Evolutionary conservation across 202 grass and related monocot genomes (phyloP).

Genomic region (Zoysia matrella): DNA sequence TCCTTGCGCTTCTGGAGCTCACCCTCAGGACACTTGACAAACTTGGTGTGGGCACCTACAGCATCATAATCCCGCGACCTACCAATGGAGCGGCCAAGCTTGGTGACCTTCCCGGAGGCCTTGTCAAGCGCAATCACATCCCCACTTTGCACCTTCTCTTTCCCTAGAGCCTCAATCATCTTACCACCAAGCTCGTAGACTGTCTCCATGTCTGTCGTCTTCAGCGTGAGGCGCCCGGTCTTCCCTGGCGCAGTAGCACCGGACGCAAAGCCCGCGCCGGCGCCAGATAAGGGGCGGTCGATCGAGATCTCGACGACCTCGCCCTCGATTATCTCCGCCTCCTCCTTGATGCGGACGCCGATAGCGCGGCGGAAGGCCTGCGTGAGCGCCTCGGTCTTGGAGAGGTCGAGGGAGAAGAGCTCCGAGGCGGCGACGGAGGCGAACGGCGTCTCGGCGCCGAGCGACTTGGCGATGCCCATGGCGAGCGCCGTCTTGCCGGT

Average conservation of each 20-base stretch:
- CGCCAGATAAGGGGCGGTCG: conserved; percentile 63
- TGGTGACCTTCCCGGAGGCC: conserved; percentile 74
- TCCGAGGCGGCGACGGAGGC: not conserved
- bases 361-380: conserved; percentile 87
- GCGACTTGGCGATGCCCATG: conserved; percentile 97
- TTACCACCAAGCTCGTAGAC: too few relatives aligned
- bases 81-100: not conserved
- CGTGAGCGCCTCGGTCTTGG: conserved; percentile 90
- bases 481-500: conserved; percentile 93
- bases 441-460: conserved; percentile 89
- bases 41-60: too few relatives aligned
- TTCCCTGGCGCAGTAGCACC: conserved; percentile 54
- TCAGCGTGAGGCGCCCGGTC: conserved; percentile 76
- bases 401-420: conserved; percentile 65
- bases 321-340: conserved; percentile 57
- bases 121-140: conserved; percentile 89
- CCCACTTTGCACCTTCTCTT: conserved; percentile 96
- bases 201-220: too few relatives aligned
- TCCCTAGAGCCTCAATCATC: conserved; percentile 38
- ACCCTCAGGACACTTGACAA: too few relatives aligned
- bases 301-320: conserved; percentile 80
- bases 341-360: conserved; percentile 97
- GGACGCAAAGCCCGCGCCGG: conserved; percentile 18
- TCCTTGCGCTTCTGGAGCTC: too few relatives aligned
- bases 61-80: too few relatives aligned